Evolutionary conservation across 1,139 yeast species (phyloP).

Genomic region (Tardiomyces digboiensis): DNA sequence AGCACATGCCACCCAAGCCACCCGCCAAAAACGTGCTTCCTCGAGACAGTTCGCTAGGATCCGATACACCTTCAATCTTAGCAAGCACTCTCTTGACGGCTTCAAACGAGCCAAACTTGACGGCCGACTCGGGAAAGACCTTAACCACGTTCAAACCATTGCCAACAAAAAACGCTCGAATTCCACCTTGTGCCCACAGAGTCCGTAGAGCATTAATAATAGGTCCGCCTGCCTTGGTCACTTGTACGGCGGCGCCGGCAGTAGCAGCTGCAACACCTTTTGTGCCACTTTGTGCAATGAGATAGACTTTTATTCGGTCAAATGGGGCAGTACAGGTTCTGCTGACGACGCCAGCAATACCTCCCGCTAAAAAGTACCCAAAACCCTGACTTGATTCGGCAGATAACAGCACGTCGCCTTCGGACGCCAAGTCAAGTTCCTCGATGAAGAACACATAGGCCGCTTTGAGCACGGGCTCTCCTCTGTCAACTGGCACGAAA

Average conservation of each 20-base stretch:
- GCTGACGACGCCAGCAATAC: conserved; percentile 93
- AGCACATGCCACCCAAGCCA: conserved; percentile 90
- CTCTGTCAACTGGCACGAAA: conserved; percentile 63
- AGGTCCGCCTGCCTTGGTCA: conserved; percentile 49
- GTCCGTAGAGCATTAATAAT: conserved; percentile 52
- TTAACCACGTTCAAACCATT: conserved; percentile 90
- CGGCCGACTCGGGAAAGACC: conserved; percentile 96
- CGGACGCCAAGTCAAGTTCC: conserved; percentile 73
- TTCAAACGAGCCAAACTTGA: conserved; percentile 95
- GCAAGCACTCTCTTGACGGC: conserved; percentile 72
- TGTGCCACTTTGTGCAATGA: conserved; percentile 83
- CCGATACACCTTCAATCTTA: conserved; percentile 66
- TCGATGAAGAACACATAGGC: conserved; percentile 78
- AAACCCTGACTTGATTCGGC: conserved; percentile 74
- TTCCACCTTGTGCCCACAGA: conserved; percentile 82
- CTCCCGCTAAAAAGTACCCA: conserved; percentile 92
- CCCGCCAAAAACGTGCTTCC: conserved; percentile 84
- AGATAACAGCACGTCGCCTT: conserved; percentile 83
- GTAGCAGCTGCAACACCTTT: conserved; percentile 12
- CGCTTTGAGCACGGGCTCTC: conserved; percentile 56
- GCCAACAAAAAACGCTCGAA: conserved; percentile 84
- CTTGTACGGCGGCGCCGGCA: conserved; percentile 9
- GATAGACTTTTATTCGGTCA: conserved; percentile 85
- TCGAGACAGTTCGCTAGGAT: conserved; percentile 63
- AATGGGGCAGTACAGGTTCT: conserved; percentile 97